Evolutionary conservation across 441 rosid species (phyloP).

Genomic region (Hura crepitans): DNA sequence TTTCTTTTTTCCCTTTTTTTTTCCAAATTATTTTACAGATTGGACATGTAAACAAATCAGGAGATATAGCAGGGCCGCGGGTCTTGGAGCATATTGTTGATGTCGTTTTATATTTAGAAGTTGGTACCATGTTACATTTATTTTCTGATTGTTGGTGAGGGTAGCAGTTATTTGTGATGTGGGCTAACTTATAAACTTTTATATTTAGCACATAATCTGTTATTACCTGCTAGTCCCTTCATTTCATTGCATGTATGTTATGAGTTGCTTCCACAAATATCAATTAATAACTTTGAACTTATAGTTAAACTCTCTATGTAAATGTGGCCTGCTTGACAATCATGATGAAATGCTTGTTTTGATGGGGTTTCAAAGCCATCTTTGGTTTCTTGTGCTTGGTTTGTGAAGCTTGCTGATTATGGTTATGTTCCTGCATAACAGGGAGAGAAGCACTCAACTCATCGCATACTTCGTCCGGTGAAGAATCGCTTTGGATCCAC

Average conservation of each 20-base stretch:
- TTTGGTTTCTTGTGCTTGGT: not conserved
- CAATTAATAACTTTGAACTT: not conserved
- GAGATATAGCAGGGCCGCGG: conserved; percentile 97
- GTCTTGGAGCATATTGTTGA: conserved; percentile 98
- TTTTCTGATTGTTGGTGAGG: conserved; percentile 16
- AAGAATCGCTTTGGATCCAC: conserved; percentile 95
- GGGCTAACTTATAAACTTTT: not conserved
- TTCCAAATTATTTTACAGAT: conserved; percentile 38
- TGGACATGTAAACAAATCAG: conserved; percentile 90
- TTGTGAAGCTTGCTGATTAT: conserved; percentile 12
- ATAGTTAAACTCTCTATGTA: too few relatives aligned
- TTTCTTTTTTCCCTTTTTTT: too few relatives aligned
- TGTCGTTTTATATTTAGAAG: conserved; percentile 92
- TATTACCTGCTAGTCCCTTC: conserved; percentile 5
- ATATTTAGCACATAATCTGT: not conserved
- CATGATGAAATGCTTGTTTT: not conserved
- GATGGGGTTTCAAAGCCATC: not conserved
- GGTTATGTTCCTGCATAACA: conserved; percentile 18
- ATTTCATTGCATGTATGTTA: not conserved
- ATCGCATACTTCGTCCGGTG: conserved; percentile 88
- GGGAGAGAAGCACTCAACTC: conserved; percentile 85
- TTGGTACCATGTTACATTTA: conserved; percentile 38
- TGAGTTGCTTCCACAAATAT: not conserved
- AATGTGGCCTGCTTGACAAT: not conserved
- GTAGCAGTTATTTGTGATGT: not conserved